These are phyloP conservation scores for Aureobasidium leucospermi DNA, from an alignment of 2,329 filamentous ascomycete species.

Conservation along the genomic window DNA sequence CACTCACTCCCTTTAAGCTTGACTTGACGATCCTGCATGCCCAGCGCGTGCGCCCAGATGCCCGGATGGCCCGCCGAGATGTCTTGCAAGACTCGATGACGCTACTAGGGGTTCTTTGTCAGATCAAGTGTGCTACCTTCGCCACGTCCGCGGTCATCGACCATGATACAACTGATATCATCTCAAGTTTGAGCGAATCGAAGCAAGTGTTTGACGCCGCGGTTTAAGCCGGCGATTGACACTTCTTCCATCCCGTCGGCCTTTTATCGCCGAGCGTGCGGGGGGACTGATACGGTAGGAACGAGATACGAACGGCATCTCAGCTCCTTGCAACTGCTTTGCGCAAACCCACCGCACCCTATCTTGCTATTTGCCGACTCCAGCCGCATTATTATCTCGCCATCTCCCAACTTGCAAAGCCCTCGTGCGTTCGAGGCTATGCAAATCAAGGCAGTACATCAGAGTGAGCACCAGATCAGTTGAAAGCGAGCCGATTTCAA, in stretches of 20 bases:
- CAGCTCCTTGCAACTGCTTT: neutral
- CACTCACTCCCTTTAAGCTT: constrained; percentile 10
- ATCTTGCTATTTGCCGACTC: neutral
- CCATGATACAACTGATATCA: neutral
- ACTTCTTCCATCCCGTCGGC: neutral
- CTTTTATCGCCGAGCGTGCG: constrained; percentile 1
- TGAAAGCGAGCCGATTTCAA: neutral
- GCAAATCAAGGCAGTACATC: neutral
- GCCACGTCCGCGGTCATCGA: constrained; percentile 4
- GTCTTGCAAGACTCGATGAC: constrained; percentile 7
- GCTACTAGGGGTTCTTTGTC: neutral
- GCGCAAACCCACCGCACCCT: neutral
- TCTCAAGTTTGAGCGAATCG: neutral
- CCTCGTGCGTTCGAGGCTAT: neutral
- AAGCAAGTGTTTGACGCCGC: neutral
- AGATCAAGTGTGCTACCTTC: neutral
- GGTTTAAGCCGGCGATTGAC: neutral
- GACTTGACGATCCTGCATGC: constrained; percentile 11
- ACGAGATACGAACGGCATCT: constrained; percentile 8
- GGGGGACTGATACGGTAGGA: neutral
- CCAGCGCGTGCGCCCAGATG: constrained; percentile 7
- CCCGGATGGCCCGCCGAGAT: neutral
- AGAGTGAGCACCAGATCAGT: neutral
- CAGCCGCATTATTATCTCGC: neutral
- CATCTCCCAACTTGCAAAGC: neutral